Evolutionary conservation across 371 early-diverging fungal species (phyloP).

Genomic region (Lichtheimia corymbifera): DNA sequence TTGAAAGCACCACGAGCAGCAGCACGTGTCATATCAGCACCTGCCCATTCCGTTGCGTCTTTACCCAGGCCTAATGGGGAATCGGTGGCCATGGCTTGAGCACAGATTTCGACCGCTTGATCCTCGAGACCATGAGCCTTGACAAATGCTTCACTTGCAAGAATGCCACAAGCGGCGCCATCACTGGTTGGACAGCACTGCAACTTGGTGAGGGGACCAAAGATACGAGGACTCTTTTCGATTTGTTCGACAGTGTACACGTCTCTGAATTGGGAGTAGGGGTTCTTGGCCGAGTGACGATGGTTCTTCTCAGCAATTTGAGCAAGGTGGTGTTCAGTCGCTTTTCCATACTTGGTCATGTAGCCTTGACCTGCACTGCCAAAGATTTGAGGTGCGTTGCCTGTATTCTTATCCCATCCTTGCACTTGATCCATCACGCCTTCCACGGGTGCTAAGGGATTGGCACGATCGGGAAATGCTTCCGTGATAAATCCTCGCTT

Average conservation of each 20-base stretch:
- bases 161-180: constrained; percentile 71
- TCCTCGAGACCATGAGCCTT: constrained; percentile 60
- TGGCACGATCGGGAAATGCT: constrained; percentile 65
- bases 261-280: constrained; percentile 82
- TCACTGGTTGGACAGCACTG: constrained; percentile 86
- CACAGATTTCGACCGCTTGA: constrained; percentile 73
- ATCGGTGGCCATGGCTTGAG: constrained; percentile 78
- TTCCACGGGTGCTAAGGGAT: constrained; percentile 64
- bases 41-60: constrained; percentile 69
- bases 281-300: constrained; percentile 71
- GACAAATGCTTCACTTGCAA: constrained; percentile 74
- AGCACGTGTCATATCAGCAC: constrained; percentile 73
- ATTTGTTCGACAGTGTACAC: constrained; percentile 71
- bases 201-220: constrained; percentile 75
- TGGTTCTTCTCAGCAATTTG: constrained; percentile 81
- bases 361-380: constrained; percentile 75
- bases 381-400: constrained; percentile 75
- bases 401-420: constrained; percentile 63
- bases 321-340: constrained; percentile 60
- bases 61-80: constrained; percentile 59
- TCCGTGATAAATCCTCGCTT: constrained; percentile 58
- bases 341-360: constrained; percentile 62
- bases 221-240: constrained; percentile 63
- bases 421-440: constrained; percentile 59
- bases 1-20: constrained; percentile 62